A percentile compares a stretch with the other conserved stretches of the same genome.
Conservation (phyloP, 2,329 filamentous ascomycete species). For the Boeremia exigua region DNA sequence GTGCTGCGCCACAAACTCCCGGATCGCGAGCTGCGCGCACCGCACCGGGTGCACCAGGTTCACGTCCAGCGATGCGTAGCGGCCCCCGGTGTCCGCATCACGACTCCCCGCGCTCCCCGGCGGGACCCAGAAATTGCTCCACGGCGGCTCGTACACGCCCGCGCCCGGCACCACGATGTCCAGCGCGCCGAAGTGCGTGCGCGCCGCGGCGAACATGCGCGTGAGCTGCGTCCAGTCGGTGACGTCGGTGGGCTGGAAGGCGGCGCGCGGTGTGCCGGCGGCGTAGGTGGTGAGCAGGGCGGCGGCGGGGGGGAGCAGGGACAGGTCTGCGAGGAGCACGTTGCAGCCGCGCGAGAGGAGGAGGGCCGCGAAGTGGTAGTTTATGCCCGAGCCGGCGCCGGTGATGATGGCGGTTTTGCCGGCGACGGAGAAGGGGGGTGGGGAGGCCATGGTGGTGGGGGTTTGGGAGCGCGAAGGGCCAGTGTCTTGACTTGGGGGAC, state of each 20-base stretch:
- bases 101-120: conserved; percentile 40
- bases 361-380: conserved; percentile 53
- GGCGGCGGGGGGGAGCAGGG: conserved; percentile 56
- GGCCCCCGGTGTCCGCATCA: conserved; percentile 44
- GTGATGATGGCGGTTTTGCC: conserved; percentile 58
- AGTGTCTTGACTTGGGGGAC: too few species aligned
- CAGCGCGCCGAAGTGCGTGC: conserved; percentile 41
- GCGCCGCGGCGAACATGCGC: conserved; percentile 40
- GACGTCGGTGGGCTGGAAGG: conserved; percentile 55
- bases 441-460: neutral
- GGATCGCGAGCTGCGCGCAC: conserved; percentile 55
- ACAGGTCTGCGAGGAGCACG: conserved; percentile 57
- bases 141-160: conserved; percentile 57
- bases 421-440: conserved; percentile 32
- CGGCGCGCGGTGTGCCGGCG: conserved; percentile 41
- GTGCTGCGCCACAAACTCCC: conserved; percentile 48
- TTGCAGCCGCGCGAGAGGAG: conserved; percentile 55
- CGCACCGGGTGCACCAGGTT: conserved; percentile 58
- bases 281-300: conserved; percentile 31
- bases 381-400: conserved; percentile 57
- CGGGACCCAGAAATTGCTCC: conserved; percentile 57
- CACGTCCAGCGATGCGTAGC: conserved; percentile 51
- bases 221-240: conserved; percentile 45
- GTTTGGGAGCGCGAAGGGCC: too few species aligned
- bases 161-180: conserved; percentile 59